Conservation (phyloP, 371 early-diverging fungal genomes). For the Saksenaea oblongispora region DNA sequence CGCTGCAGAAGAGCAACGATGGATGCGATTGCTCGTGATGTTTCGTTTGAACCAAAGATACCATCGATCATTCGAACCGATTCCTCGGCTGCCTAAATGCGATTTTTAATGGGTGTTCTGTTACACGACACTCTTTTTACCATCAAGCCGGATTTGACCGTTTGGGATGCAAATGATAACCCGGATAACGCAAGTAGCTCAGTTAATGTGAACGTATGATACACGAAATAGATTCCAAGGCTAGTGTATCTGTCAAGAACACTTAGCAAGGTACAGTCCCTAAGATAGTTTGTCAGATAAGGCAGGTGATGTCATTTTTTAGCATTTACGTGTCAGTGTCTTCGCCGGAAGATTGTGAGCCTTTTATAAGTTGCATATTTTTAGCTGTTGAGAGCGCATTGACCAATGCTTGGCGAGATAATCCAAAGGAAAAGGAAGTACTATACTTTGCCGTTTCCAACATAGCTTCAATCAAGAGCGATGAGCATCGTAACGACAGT, state of each 20-base stretch:
- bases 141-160: slow-evolving; percentile 66
- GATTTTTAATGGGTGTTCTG: not conserved
- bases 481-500: slow-evolving; percentile 29
- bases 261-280: slow-evolving; percentile 42
- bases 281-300: not conserved
- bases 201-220: slow-evolving; percentile 70
- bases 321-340: not conserved
- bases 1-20: slow-evolving; percentile 70
- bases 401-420: slow-evolving; percentile 52
- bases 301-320: not conserved
- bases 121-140: slow-evolving; percentile 28
- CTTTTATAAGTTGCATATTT: slow-evolving; percentile 29
- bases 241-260: slow-evolving; percentile 66
- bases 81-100: slow-evolving; percentile 76
- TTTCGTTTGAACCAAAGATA: slow-evolving; percentile 86
- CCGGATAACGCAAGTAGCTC: slow-evolving; percentile 75
- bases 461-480: slow-evolving; percentile 38
- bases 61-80: slow-evolving; percentile 87
- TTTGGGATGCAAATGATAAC: slow-evolving; percentile 71
- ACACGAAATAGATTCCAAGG: slow-evolving; percentile 61
- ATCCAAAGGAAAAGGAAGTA: slow-evolving; percentile 51
- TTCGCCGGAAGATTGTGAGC: not conserved
- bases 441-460: slow-evolving; percentile 59
- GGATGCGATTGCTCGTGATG: slow-evolving; percentile 80
- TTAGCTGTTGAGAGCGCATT: slow-evolving; percentile 54